phyloP scores from a whole-genome alignment of 495 filamentous ascomycete species.

The Penicillium turbatum region DNA sequence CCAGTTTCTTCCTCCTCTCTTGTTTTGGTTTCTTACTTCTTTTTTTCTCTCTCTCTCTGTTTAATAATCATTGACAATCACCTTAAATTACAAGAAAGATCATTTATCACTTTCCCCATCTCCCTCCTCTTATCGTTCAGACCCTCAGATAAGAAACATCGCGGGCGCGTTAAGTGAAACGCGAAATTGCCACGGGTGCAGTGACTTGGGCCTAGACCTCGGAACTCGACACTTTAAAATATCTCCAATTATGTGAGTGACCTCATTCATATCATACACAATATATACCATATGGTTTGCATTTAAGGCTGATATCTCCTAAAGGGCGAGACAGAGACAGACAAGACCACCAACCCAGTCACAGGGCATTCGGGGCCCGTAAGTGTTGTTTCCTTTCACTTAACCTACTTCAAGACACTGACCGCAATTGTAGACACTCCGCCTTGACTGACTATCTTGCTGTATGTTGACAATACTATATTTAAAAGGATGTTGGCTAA shows the following conservation, averaged over 20 bases:
- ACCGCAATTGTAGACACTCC: conserved; percentile 48
- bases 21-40: background rate
- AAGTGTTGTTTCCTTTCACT: conserved; percentile 27
- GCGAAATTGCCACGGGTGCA: conserved; percentile 43
- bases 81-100: too few species aligned
- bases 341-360: conserved; percentile 30
- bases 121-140: conserved; percentile 8
- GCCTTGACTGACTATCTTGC: conserved; percentile 80
- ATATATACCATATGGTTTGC: background rate
- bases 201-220: conserved; percentile 27
- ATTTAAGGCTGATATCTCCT: conserved; percentile 11
- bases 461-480: conserved; percentile 38
- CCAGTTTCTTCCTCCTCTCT: background rate
- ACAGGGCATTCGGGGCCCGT: conserved; percentile 61
- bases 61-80: too few species aligned
- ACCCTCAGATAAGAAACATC: conserved; percentile 13
- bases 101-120: background rate
- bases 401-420: background rate
- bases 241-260: conserved; percentile 4
- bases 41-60: too few species aligned
- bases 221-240: background rate
- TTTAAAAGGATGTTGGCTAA: conserved; percentile 2
- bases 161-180: conserved; percentile 45
- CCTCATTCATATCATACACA: background rate
- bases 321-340: conserved; percentile 28